These are phyloP conservation scores for Panaeolus cyanescens DNA, from an alignment of 768 basidiomycete genomes.

Conservation along the genomic window DNA sequence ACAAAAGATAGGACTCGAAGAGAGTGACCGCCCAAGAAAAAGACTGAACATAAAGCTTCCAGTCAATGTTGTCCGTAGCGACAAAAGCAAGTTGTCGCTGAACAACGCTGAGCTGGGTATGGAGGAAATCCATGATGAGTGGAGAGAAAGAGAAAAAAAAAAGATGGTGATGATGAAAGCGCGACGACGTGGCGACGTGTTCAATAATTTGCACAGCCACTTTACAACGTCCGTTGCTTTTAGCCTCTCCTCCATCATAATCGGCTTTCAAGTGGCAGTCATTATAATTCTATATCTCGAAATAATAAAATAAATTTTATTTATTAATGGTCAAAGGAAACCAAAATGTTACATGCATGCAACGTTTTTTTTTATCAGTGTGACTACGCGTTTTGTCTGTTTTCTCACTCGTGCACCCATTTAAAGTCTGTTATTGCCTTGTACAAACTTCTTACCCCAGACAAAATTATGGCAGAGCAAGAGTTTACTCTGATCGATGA, in stretches of 20 bases:
- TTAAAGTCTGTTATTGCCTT: neutral
- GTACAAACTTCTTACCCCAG: neutral
- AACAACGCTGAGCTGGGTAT: conserved; percentile 54
- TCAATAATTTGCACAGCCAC: conserved; percentile 28
- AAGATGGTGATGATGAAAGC: neutral
- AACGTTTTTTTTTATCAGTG: neutral
- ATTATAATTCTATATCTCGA: neutral
- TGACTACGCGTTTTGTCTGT: neutral
- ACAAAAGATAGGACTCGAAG: conserved; percentile 90
- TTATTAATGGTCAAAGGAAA: neutral
- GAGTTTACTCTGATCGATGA: conserved; percentile 1
- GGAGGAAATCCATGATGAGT: conserved; percentile 61
- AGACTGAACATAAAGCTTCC: conserved; percentile 78
- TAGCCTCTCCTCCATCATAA: neutral
- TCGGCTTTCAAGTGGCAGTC: neutral
- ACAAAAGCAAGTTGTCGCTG: conserved; percentile 74
- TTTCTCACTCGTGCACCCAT: neutral
- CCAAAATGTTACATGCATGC: no score
- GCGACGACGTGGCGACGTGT: conserved; percentile 27
- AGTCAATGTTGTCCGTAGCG: conserved; percentile 70
- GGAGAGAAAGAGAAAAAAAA: conserved; percentile 12
- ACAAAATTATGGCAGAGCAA: neutral
- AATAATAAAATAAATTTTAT: conserved; percentile 2
- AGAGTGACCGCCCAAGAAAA: conserved; percentile 79
- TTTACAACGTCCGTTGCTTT: neutral